Evolutionary conservation across 2,329 filamentous ascomycete genomes (phyloP), one percentile per base, ranked within the genome.

Genomic region (Davidsoniella virescens): DNA sequence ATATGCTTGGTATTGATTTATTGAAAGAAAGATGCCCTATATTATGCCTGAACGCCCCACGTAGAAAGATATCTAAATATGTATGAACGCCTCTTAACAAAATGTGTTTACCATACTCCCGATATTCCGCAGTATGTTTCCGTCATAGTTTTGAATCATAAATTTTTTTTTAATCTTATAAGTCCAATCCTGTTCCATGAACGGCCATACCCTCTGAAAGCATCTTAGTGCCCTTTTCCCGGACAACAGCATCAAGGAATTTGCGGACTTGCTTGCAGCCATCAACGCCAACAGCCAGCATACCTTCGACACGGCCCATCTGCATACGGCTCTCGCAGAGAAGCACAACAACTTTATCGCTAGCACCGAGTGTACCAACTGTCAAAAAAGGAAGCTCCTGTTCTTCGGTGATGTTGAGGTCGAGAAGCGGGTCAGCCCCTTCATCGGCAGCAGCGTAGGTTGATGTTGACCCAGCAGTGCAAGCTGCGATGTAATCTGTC

Each of bases 321-420:
- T 93, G 84, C n/a, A 94, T 81, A 44, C 86, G 78, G 50, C 82
- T 92, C 70, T 96, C 92, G 72, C 93, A 84, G 10, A 88, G 75
- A 55, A 94, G 66, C 5, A 88, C 82, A 2, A 77, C 80, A 2
- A 96, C 80, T 58, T 80, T 81, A 60, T 90, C 85, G 44, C 72
- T 78, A 5, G 71, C 74, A 1, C 85, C 84, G 17, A 87, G 69
- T 2, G 87, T 94, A 0, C 78, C 92, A 0, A 95, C 78, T 0
- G 90, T 96, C 57, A 96, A 63, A 57, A 83, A 87, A 0, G 92
- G 92, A 56, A 98, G 67, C 62, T 98, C 92, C 62, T 84, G 78
- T 66, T 93, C 86, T 65, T 93, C 86, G 57, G 82, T 70, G 16
- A 70, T 73, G 62, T 90, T 93, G 26, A 93, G 66, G 64, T 93